Evolutionary conservation across 495 filamentous ascomycete genomes (phyloP).

Genomic region (Neurospora sp.): DNA sequence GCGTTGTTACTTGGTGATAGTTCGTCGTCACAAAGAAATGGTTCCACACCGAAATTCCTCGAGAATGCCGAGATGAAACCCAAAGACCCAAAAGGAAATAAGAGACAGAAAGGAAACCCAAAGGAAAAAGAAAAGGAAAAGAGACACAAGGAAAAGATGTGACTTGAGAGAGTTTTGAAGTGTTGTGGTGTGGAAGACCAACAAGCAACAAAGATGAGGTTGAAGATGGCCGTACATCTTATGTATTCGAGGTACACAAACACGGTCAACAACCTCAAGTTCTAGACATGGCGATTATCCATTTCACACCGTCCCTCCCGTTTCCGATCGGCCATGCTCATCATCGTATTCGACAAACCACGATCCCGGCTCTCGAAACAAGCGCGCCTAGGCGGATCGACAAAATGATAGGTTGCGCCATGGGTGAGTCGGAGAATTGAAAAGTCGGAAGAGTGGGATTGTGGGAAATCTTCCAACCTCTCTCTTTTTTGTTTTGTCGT

Average conservation of each 20-base stretch:
- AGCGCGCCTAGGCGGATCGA: background rate
- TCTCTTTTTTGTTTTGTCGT: conserved; percentile 3
- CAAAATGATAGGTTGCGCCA: background rate
- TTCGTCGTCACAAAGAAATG: conserved; percentile 5
- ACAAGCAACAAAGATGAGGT: background rate
- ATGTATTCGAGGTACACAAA: background rate
- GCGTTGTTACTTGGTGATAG: background rate
- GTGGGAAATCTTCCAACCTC: background rate
- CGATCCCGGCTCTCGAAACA: background rate
- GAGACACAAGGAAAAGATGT: conserved; percentile 11
- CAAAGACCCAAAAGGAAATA: conserved; percentile 6
- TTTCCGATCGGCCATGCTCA: background rate
- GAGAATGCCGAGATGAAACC: conserved; percentile 6
- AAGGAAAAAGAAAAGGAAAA: conserved; percentile 16
- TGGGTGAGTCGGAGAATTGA: background rate
- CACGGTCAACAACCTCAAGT: background rate
- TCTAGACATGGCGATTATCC: background rate
- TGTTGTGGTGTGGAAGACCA: background rate
- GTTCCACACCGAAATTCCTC: conserved; percentile 12
- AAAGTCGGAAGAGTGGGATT: background rate
- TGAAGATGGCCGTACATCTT: background rate
- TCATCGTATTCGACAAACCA: background rate
- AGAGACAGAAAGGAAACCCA: conserved; percentile 12
- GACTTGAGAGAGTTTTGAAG: conserved; percentile 6
- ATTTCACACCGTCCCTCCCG: background rate